Conservation (phyloP, 2,329 filamentous ascomycete genomes). For the Cordyceps militaris region DNA sequence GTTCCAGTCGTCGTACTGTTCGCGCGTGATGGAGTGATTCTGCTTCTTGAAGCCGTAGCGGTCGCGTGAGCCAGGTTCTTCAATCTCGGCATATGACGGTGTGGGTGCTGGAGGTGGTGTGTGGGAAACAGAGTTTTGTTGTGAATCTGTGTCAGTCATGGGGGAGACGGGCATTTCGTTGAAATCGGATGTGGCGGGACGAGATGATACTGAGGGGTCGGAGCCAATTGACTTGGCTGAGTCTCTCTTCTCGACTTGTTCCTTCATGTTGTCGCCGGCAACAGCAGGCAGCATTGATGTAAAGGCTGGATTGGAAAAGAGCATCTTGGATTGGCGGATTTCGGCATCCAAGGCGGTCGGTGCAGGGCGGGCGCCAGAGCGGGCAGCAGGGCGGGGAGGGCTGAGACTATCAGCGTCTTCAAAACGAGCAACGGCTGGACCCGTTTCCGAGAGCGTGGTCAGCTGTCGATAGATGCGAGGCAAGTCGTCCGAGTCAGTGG, state of each 20-base stretch:
- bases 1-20: slow-evolving; percentile 80
- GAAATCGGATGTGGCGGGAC: slow-evolving; percentile 19
- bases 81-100: slow-evolving; percentile 25
- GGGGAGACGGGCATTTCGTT: slow-evolving; percentile 14
- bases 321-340: slow-evolving; percentile 33
- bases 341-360: slow-evolving; percentile 30
- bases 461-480: slow-evolving; percentile 10
- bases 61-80: slow-evolving; percentile 55
- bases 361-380: slow-evolving; percentile 15
- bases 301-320: slow-evolving; percentile 33
- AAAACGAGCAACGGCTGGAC: slow-evolving; percentile 1
- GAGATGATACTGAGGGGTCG: slow-evolving; percentile 30
- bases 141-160: slow-evolving; percentile 12
- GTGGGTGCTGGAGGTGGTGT: slow-evolving; percentile 14
- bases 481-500: slow-evolving; percentile 19
- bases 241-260: slow-evolving; percentile 11
- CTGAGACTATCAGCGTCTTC: slow-evolving; percentile 14
- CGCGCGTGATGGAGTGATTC: slow-evolving; percentile 67
- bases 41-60: slow-evolving; percentile 89
- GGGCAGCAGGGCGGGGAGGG: slow-evolving; percentile 14
- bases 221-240: slow-evolving; percentile 45
- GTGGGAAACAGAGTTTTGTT: slow-evolving; percentile 4
- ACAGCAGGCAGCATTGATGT: slow-evolving; percentile 33
- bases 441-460: slow-evolving; percentile 12
- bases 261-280: slow-evolving; percentile 17